Evolutionary conservation across 2,329 filamentous ascomycete genomes (phyloP).

Genomic region (Epichloe hybrida): DNA sequence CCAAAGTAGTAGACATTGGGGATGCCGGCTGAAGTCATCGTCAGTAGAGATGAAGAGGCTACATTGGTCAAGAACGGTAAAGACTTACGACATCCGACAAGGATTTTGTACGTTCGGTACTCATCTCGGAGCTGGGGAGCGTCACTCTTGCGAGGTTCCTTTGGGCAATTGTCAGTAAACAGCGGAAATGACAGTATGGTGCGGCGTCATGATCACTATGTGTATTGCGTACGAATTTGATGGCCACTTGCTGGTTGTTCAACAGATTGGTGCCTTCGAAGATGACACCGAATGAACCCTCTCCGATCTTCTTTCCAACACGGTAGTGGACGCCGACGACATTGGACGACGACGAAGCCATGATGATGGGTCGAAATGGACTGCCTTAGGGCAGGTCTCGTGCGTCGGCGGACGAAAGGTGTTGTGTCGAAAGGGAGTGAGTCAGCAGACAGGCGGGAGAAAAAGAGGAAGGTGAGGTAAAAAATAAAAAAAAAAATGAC

Average conservation of each 20-base stretch:
- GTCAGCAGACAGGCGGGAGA: neutral
- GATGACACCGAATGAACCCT: conserved; percentile 96
- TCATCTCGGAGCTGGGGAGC: conserved; percentile 95
- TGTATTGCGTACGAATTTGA: conserved; percentile 75
- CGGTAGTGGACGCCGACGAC: conserved; percentile 98
- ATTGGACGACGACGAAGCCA: conserved; percentile 86
- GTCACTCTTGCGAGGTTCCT: conserved; percentile 98
- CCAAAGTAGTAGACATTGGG: conserved; percentile 99
- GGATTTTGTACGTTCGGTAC: conserved; percentile 98
- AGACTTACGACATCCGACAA: conserved; percentile 90
- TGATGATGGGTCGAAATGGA: conserved; percentile 24
- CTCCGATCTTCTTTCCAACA: conserved; percentile 98
- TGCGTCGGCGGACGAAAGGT: conserved; percentile 3
- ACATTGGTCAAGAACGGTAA: neutral
- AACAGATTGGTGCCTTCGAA: conserved; percentile 97
- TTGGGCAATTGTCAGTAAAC: conserved; percentile 4
- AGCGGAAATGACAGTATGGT: neutral
- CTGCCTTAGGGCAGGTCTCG: conserved; percentile 4
- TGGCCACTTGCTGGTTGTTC: conserved; percentile 98
- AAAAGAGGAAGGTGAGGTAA: neutral
- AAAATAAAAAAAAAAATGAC: conserved; percentile 1
- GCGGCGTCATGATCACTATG: neutral
- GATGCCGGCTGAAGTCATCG: conserved; percentile 50
- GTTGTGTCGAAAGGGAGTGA: neutral
- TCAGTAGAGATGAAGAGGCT: neutral